phyloP scores from a whole-genome alignment of 176 grass and related monocot genomes.

The Chrysopogon serrulatus region DNA sequence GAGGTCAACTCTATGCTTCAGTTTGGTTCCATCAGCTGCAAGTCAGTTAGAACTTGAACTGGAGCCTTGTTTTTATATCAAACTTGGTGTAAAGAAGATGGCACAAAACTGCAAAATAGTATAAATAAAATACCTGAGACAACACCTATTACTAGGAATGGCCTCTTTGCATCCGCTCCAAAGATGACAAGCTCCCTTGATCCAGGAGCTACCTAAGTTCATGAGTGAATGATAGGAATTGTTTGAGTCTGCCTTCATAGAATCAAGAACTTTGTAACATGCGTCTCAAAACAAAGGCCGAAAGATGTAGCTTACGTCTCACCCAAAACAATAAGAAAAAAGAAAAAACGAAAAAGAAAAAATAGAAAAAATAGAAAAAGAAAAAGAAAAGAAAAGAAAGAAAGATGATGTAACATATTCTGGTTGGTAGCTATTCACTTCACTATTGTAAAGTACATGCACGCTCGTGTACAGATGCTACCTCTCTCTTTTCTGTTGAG shows the following conservation, averaged over 20 bases:
- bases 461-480: neutral
- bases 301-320: too few species aligned
- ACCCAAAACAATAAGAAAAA: too few species aligned
- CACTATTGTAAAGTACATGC: neutral
- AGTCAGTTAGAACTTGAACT: neutral
- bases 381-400: too few species aligned
- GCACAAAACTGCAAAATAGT: neutral
- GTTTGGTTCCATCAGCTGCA: constrained; percentile 46
- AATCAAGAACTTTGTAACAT: neutral
- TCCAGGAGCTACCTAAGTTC: constrained; percentile 41
- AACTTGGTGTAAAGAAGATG: neutral
- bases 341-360: too few species aligned
- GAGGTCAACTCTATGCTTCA: constrained; percentile 49
- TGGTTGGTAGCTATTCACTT: neutral
- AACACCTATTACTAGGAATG: constrained; percentile 56
- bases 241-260: neutral
- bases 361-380: too few species aligned
- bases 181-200: constrained; percentile 56
- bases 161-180: constrained; percentile 35
- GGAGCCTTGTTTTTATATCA: neutral
- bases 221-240: constrained; percentile 3
- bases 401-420: neutral
- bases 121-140: constrained; percentile 38
- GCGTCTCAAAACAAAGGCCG: too few species aligned
- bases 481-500: neutral